phyloP scores from a whole-genome alignment of 306 rosid genomes.

The Rosa lucieae region DNA sequence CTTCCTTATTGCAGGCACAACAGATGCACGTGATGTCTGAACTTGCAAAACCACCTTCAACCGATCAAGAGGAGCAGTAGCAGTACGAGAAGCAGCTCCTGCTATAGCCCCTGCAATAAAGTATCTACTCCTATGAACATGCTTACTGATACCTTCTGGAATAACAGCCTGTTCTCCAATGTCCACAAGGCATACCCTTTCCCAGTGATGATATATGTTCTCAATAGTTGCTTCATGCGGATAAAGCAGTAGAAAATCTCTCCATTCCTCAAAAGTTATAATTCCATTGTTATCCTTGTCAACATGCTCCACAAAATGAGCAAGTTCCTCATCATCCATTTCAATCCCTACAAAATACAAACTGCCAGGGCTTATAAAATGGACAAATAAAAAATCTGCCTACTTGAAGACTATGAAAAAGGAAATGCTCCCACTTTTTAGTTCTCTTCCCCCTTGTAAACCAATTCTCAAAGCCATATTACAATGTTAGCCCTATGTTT shows the following conservation, averaged over 20 bases:
- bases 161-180: constrained; percentile 90
- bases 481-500: background rate
- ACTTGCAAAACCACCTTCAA: constrained; percentile 88
- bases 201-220: constrained; percentile 94
- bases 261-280: constrained; percentile 95
- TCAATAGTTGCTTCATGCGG: constrained; percentile 97
- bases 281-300: constrained; percentile 95
- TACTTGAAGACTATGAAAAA: background rate
- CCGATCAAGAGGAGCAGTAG: constrained; percentile 95
- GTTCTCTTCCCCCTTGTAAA: background rate
- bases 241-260: constrained; percentile 91
- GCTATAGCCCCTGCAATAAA: constrained; percentile 95
- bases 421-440: background rate
- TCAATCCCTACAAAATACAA: constrained; percentile 75
- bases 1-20: constrained; percentile 67
- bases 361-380: constrained; percentile 67
- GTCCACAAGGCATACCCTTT: constrained; percentile 89
- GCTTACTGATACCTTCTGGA: constrained; percentile 86
- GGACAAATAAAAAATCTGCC: constrained; percentile 34
- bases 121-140: constrained; percentile 77
- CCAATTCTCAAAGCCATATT: background rate
- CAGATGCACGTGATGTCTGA: constrained; percentile 57
- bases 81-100: constrained; percentile 92
- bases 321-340: constrained; percentile 92
- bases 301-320: constrained; percentile 91